Percentiles rank a stretch among this genome's conserved stretches.
These are phyloP conservation scores for Ceratocystis alfenasii DNA, from an alignment of 2,329 filamentous ascomycete genomes.

Conservation along the genomic window DNA sequence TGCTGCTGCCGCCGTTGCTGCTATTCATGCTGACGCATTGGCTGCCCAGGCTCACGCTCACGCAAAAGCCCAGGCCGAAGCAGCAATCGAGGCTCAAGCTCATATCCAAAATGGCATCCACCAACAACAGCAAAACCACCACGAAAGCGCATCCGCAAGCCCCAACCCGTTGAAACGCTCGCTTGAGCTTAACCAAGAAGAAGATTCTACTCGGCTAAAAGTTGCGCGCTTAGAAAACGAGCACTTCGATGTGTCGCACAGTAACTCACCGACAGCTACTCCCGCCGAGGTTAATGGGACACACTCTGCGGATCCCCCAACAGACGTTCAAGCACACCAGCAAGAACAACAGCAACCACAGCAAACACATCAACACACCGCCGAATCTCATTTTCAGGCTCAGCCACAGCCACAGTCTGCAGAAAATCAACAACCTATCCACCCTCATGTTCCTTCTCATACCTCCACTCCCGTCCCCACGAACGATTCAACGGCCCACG, in stretches of 20 bases:
- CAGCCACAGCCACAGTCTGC: slow-evolving; percentile 1
- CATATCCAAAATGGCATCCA: slow-evolving; percentile 9
- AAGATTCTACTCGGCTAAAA: slow-evolving; percentile 17
- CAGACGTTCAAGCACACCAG: slow-evolving; percentile 15
- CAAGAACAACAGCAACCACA: slow-evolving; percentile 18
- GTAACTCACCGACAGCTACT: slow-evolving; percentile 24
- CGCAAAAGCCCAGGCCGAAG: slow-evolving; percentile 19
- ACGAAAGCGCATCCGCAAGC: slow-evolving; percentile 28
- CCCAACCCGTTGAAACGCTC: slow-evolving; percentile 34
- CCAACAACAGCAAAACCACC: slow-evolving; percentile 10
- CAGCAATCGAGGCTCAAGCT: neutral
- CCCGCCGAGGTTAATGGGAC: slow-evolving; percentile 13
- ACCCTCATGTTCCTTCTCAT: slow-evolving; percentile 15
- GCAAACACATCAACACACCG: slow-evolving; percentile 2
- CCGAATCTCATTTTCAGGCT: slow-evolving; percentile 8
- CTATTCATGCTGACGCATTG: slow-evolving; percentile 33
- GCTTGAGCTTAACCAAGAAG: slow-evolving; percentile 28
- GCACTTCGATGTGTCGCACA: slow-evolving; percentile 27
- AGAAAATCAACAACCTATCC: neutral
- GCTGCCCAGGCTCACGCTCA: slow-evolving; percentile 27
- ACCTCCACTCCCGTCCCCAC: slow-evolving; percentile 3
- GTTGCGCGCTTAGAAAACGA: slow-evolving; percentile 17
- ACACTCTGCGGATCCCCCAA: neutral
- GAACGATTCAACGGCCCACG: neutral
- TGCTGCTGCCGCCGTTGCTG: slow-evolving; percentile 23